Base-by-base conservation (phyloP, 1,139 yeast species). In the Candida frijolesensis region DNA sequence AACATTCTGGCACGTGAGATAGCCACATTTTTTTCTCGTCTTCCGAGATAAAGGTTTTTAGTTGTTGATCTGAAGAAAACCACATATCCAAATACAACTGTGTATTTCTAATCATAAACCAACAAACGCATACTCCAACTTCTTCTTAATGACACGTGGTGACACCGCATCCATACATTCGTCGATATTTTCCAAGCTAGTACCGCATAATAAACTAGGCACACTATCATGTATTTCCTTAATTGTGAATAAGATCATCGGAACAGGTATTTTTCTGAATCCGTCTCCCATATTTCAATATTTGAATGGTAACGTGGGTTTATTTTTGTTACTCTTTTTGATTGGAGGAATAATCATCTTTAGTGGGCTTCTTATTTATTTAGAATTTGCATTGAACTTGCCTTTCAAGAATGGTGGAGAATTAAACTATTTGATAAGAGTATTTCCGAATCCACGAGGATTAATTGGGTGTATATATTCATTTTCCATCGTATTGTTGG, bases 341-440 rank as follows among this genome's bases (percentile, higher is more conserved):
- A 27, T 75, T 1, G 82, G 82, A 4, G 80, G 80, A 12, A 48
- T 77, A 12, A 69, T 78, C 22, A 71, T 78, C 16, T 74, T 76
- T 48, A 72, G 80, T 55, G 83, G 83, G 4, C 62, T 78, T 34
- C 62, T 77, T 37, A 74, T 78, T 4, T 78, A 76, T 59, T 57
- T 78, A 30, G 82, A 78, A 54, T 78, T 64, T 61, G 80, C 82
- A 4, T 60, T 78, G 46, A 78, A 76, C 48, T 58, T 78, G 38
- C 83, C 82, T 10, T 66, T 74, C 45, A 64, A 64, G 40, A 77
- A 76, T 54, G 83, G 83, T 0, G 83, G 83, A 2, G 83, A 78
- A 58, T 74, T 76, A 64, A 78, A 78, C 60, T 78, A 78, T 57
- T 59, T 78, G n/a, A 68, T 76, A 39, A 60, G 80, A 44, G 76